Percentiles rank a stretch among this genome's conserved stretches.
phyloP scores from a whole-genome alignment of 2,329 filamentous ascomycete genomes.

The Alternaria infectoria region DNA sequence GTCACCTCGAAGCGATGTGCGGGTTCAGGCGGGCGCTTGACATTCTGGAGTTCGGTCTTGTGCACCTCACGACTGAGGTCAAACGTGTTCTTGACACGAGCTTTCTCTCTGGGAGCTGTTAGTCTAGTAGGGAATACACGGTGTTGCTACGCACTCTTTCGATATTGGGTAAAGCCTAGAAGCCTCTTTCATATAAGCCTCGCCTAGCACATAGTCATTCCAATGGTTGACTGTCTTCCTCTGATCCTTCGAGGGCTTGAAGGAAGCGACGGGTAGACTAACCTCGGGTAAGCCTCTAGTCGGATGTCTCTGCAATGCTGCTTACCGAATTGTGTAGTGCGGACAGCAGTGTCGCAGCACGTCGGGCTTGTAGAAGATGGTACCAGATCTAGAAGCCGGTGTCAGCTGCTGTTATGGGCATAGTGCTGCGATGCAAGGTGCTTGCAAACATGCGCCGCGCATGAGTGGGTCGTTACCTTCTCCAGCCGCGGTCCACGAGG shows the following conservation, averaged over 20 bases:
- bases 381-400: conserved; percentile 53
- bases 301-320: neutral
- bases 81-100: conserved; percentile 70
- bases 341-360: conserved; percentile 85
- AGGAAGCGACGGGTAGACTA: conserved; percentile 68
- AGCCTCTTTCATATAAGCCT: conserved; percentile 69
- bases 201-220: conserved; percentile 73
- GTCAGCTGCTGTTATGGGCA: conserved; percentile 13
- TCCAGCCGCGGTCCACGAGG: conserved; percentile 78
- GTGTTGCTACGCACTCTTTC: conserved; percentile 61
- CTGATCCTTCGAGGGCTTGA: conserved; percentile 73
- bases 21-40: conserved; percentile 67
- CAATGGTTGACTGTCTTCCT: conserved; percentile 78
- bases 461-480: conserved; percentile 62
- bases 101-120: conserved; percentile 56
- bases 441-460: neutral
- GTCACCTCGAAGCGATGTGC: conserved; percentile 72
- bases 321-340: conserved; percentile 77
- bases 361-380: conserved; percentile 78
- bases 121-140: neutral
- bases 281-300: conserved; percentile 13
- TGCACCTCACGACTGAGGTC: conserved; percentile 71
- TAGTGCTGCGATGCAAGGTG: conserved; percentile 7
- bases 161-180: conserved; percentile 70
- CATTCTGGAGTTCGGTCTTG: conserved; percentile 65